These are phyloP conservation scores for Hanseniaspora gamundiae DNA, from an alignment of 1,139 yeast species.

Conservation along the genomic window DNA sequence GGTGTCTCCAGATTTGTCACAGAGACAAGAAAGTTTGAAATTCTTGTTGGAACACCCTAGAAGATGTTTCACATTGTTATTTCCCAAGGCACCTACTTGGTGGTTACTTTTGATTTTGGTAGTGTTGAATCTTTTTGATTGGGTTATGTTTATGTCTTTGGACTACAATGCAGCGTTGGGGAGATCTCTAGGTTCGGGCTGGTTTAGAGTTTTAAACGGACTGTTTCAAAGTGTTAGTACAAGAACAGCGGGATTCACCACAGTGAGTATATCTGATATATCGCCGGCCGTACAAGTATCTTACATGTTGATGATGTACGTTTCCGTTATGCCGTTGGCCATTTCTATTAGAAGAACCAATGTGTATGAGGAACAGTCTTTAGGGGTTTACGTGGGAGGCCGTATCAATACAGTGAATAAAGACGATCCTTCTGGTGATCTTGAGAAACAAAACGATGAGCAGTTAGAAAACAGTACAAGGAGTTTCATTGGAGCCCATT, in stretches of 20 bases:
- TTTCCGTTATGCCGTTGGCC: conserved; percentile 90
- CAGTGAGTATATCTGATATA: conserved; percentile 52
- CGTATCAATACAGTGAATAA: conserved; percentile 14
- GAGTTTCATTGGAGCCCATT: conserved; percentile 74
- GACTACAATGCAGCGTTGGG: conserved; percentile 48
- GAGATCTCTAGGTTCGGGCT: conserved; percentile 42
- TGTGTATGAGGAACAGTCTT: conserved; percentile 91
- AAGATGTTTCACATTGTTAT: conserved; percentile 84
- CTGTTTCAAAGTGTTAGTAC: conserved; percentile 85
- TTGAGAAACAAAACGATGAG: conserved; percentile 2
- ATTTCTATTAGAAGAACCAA: conserved; percentile 92
- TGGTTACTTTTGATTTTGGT: conserved; percentile 74
- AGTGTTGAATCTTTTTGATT: conserved; percentile 61
- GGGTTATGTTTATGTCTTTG: conserved; percentile 64
- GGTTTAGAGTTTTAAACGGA: conserved; percentile 61
- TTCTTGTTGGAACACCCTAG: conserved; percentile 91
- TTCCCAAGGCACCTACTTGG: conserved; percentile 92
- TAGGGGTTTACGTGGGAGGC: conserved; percentile 61
- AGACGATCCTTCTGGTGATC: conserved; percentile 7
- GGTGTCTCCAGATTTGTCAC: conserved; percentile 51
- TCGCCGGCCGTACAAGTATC: conserved; percentile 92
- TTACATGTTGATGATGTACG: conserved; percentile 95
- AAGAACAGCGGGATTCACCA: conserved; percentile 84
- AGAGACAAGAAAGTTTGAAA: conserved; percentile 64
- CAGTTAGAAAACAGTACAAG: conserved; percentile 19